phyloP scores from a whole-genome alignment of 129 eudicot genomes.

The Saposhnikovia divaricata region DNA sequence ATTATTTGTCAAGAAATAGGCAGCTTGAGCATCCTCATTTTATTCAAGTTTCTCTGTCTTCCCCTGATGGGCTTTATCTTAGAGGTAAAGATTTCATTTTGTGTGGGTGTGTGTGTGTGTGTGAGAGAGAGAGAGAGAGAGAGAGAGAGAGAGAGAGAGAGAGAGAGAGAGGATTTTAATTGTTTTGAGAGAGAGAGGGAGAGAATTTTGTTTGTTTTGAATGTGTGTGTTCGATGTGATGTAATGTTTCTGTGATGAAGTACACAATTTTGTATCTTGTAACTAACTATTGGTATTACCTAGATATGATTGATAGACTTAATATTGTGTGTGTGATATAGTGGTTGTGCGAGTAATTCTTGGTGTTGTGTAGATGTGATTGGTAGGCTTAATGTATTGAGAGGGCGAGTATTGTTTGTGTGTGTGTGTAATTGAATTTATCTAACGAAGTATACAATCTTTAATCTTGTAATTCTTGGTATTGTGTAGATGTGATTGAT shows the following conservation, averaged over 20 bases:
- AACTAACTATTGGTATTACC: constrained; percentile 17
- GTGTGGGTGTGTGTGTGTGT: not conserved
- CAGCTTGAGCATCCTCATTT: constrained; percentile 99
- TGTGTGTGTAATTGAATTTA: not conserved
- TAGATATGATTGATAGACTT: constrained; percentile 61
- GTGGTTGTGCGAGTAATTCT: not conserved
- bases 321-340: not conserved
- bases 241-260: not conserved
- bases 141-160: not conserved
- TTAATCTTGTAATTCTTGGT: not conserved
- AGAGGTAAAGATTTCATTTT: constrained; percentile 46
- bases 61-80: constrained; percentile 79
- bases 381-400: constrained; percentile 51
- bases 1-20: constrained; percentile 73
- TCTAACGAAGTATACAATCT: not conserved
- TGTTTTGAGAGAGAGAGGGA: not conserved
- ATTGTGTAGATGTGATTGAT: constrained; percentile 78
- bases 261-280: not conserved
- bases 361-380: constrained; percentile 60
- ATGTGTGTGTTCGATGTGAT: not conserved
- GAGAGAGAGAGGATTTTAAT: not conserved
- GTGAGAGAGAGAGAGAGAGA: not conserved
- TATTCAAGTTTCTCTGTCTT: constrained; percentile 71
- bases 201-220: not conserved
- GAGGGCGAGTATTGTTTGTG: not conserved